Percentiles rank a stretch among this genome's conserved stretches.
Evolutionary conservation across 2,329 filamentous ascomycete species (phyloP).

Genomic region (Aspergillus fischeri): DNA sequence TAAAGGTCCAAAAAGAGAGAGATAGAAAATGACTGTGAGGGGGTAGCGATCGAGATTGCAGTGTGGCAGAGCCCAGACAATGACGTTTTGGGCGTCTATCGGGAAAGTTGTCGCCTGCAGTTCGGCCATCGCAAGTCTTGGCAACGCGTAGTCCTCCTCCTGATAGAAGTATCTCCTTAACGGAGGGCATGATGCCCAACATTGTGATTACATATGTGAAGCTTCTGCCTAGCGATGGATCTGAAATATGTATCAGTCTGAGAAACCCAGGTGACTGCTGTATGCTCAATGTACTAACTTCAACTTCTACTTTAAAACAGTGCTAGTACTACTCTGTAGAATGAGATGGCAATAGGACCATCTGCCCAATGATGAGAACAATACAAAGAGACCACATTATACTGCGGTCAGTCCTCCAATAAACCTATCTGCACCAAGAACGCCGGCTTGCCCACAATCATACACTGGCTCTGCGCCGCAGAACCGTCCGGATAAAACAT

Average conservation of each 20-base stretch:
- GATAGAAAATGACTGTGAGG: conserved; percentile 13
- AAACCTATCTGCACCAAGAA: background rate
- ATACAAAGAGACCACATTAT: background rate
- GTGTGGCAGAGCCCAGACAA: conserved; percentile 14
- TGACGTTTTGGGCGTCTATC: conserved; percentile 26
- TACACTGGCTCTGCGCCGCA: background rate
- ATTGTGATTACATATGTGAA: background rate
- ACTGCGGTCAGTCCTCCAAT: background rate
- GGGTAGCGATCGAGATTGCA: conserved; percentile 3
- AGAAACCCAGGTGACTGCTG: background rate
- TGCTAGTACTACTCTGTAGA: background rate
- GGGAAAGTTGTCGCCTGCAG: conserved; percentile 33
- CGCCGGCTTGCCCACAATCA: background rate
- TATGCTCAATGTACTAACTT: background rate
- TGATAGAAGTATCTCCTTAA: background rate
- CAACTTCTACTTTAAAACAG: background rate
- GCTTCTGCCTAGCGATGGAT: background rate
- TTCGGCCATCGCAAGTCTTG: conserved; percentile 21
- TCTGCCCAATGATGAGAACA: background rate
- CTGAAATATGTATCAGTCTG: background rate
- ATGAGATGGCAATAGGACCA: background rate
- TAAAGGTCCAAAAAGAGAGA: conserved; percentile 5
- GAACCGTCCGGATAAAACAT: background rate
- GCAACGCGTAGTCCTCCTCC: conserved; percentile 21
- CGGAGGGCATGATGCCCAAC: background rate